Conservation (phyloP, 2,329 filamentous ascomycete species). For the Graphilbum fragrans region DNA sequence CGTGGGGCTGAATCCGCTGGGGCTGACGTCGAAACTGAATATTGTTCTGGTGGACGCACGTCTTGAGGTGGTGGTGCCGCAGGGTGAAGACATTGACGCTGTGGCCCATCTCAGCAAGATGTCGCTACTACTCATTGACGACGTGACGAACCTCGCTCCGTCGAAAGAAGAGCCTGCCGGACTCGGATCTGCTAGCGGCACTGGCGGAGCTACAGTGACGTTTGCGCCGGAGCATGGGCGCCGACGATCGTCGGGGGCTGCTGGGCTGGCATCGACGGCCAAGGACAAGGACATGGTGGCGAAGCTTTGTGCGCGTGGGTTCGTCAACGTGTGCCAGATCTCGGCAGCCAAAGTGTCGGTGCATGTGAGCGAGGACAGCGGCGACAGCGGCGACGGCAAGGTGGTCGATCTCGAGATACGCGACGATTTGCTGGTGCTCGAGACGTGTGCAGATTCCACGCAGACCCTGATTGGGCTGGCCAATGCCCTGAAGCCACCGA, state of each 20-base stretch:
- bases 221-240: constrained; percentile 20
- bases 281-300: constrained; percentile 38
- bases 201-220: constrained; percentile 7
- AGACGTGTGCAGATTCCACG: constrained; percentile 94
- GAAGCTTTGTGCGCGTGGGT: constrained; percentile 55
- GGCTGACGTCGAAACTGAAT: constrained; percentile 61
- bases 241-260: constrained; percentile 9
- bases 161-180: constrained; percentile 13
- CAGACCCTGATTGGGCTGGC: constrained; percentile 76
- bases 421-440: constrained; percentile 78
- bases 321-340: constrained; percentile 76
- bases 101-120: constrained; percentile 64
- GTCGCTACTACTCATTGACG: constrained; percentile 72
- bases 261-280: constrained; percentile 16
- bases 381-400: constrained; percentile 38
- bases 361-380: constrained; percentile 37
- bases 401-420: constrained; percentile 68
- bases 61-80: constrained; percentile 54
- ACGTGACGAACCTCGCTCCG: constrained; percentile 36
- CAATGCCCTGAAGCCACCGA: constrained; percentile 71
- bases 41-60: constrained; percentile 69
- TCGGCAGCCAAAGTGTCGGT: constrained; percentile 65
- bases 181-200: not conserved
- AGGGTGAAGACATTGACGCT: constrained; percentile 49
- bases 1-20: constrained; percentile 72